Base-by-base conservation (phyloP, 2,329 filamentous ascomycete genomes). In the Akanthomyces muscarius region DNA sequence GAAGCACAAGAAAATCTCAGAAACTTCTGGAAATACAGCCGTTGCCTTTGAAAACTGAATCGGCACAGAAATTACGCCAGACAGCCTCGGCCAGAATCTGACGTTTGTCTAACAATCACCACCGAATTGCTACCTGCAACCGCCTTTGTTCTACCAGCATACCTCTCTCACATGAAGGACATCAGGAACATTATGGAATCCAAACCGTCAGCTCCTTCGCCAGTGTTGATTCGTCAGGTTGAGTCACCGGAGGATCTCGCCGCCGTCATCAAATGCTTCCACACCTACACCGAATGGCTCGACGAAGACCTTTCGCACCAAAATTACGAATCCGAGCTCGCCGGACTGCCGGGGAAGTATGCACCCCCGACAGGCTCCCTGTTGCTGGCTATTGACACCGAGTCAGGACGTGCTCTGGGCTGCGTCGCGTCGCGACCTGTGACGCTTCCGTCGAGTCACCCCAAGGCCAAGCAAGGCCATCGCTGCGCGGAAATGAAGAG, bases 281-380 rank as follows among this genome's bases (percentile, higher is more conserved):
- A 63, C 7, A 66, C 66, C 1, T 72, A 71, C 25, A 67, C 67
- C 0, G 58, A 68, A 30, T 71, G 71, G 70, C 66, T 72, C 2
- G 63, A 68, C 61, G 61, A 69, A 41, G 70, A 72, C 45, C 59
- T 71, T 6, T 63, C 68, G 2, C 70, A 71, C n/a, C 70, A 72
- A 56, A 63, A 71, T 59, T 72, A 69, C 23, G 63, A 59, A 1
- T 59, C 63, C 7, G 71, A 72, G 44, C 41, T 71, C 2, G 64
- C 64, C n/a, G 52, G 60, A 1, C 58, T 71, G 4, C 70, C 71
- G 5, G 70, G 71, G 11, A 69, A 69, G 65, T 72, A 72, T 18
- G 66, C 68, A 11, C 51, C 70, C 3, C 69, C 71, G 0, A 50
- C 62, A 5, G 71, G 71, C 11, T 69, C 67, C 4, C 59, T 72